A percentile compares a stretch with the other conserved stretches of the same genome.
phyloP scores from a whole-genome alignment of 139 green algal genomes.

The Eudorina sp. region DNA sequence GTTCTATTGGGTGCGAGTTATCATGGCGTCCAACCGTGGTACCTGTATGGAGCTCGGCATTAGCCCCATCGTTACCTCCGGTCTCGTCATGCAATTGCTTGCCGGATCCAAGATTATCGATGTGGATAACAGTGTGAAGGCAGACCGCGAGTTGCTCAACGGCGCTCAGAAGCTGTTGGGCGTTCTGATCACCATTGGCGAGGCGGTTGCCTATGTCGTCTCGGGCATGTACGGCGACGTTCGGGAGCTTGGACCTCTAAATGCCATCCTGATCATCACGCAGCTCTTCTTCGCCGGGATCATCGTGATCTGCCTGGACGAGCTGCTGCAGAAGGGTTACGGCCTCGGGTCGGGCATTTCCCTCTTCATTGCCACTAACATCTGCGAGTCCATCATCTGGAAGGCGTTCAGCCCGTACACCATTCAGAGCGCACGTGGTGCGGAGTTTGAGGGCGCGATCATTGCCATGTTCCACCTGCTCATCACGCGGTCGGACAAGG shows the following conservation, averaged over 20 bases:
- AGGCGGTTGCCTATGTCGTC: slow-evolving; percentile 99
- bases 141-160: slow-evolving; percentile 95
- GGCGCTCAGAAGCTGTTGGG: slow-evolving; percentile 97
- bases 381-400: slow-evolving; percentile 99
- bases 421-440: slow-evolving; percentile 84
- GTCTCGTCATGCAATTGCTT: slow-evolving; percentile 98
- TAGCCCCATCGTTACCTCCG: slow-evolving; percentile 96
- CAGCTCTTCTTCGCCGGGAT: slow-evolving; percentile 98
- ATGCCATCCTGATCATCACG: slow-evolving; percentile 96
- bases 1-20: slow-evolving; percentile 98
- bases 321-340: slow-evolving; percentile 98
- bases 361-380: slow-evolving; percentile 99
- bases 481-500: slow-evolving; percentile 95
- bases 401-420: slow-evolving; percentile 97
- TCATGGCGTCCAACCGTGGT: slow-evolving; percentile 97
- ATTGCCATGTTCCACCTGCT: slow-evolving; percentile 98
- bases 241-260: slow-evolving; percentile 90
- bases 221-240: slow-evolving; percentile 99
- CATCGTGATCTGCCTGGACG: slow-evolving; percentile 99
- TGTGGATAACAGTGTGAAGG: slow-evolving; percentile 97
- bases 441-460: slow-evolving; percentile 98
- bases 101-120: slow-evolving; percentile 98
- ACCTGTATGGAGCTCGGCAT: slow-evolving; percentile 99
- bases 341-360: slow-evolving; percentile 98
- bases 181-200: slow-evolving; percentile 98